Evolutionary conservation across 371 early-diverging fungal genomes (phyloP).

Genomic region (Mortierella sp.): DNA sequence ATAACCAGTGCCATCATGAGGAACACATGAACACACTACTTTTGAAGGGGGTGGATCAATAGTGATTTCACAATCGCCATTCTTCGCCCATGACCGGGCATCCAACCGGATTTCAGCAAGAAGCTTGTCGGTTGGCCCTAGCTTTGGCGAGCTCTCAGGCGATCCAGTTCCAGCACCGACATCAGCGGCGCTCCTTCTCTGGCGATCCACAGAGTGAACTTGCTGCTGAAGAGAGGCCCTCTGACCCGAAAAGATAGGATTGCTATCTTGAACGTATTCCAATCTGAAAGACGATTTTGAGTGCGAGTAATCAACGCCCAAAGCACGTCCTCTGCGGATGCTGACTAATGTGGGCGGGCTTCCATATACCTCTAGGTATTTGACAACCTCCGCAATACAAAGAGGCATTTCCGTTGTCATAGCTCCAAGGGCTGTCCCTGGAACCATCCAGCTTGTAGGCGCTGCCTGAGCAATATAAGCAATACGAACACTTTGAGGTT

Average conservation of each 20-base stretch:
- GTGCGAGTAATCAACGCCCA: slow-evolving; percentile 62
- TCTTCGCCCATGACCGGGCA: slow-evolving; percentile 58
- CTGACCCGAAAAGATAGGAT: slow-evolving; percentile 51
- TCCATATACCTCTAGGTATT: slow-evolving; percentile 61
- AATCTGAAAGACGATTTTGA: slow-evolving; percentile 64
- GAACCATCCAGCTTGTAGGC: slow-evolving; percentile 62
- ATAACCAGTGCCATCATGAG: slow-evolving; percentile 62
- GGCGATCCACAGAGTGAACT: slow-evolving; percentile 4
- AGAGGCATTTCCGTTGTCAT: slow-evolving; percentile 58
- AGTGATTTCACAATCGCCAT: slow-evolving; percentile 61
- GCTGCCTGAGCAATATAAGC: slow-evolving; percentile 60
- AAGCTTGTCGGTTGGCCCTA: slow-evolving; percentile 48
- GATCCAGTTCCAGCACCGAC: slow-evolving; percentile 10
- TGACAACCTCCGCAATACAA: slow-evolving; percentile 57
- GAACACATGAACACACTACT: slow-evolving; percentile 55
- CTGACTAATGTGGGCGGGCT: slow-evolving; percentile 66
- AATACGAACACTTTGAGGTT: slow-evolving; percentile 55
- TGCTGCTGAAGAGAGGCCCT: slow-evolving; percentile 35
- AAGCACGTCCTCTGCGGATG: slow-evolving; percentile 58
- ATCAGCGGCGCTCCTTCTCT: slow-evolving; percentile 32
- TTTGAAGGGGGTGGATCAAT: slow-evolving; percentile 72
- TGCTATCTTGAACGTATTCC: slow-evolving; percentile 63
- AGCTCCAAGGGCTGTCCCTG: slow-evolving; percentile 59
- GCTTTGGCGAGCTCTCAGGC: slow-evolving; percentile 23
- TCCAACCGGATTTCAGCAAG: slow-evolving; percentile 64